These are phyloP conservation scores for Brassica cretica DNA, from an alignment of 345 rosid species.

Conservation along the genomic window DNA sequence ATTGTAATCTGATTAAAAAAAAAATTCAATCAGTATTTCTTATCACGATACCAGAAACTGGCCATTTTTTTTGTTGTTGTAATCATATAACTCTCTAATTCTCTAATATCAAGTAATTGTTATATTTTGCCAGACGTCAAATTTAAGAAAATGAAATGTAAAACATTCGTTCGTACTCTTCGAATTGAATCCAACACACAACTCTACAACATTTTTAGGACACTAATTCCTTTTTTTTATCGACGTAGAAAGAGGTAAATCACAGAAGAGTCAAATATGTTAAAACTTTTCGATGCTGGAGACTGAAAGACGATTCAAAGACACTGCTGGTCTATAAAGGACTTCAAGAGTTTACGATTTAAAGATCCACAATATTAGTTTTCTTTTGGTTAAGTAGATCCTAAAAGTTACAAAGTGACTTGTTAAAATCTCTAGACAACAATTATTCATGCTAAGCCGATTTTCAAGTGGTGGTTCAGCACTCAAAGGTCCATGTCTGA, in stretches of 20 bases:
- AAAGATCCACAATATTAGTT: slow-evolving; percentile 3
- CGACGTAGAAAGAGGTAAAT: not conserved
- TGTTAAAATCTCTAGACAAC: slow-evolving; percentile 26
- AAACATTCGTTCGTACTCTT: not conserved
- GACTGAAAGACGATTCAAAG: not conserved
- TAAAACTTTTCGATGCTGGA: not conserved
- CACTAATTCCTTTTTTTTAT: not conserved
- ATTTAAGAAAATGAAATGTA: not conserved
- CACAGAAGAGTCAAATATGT: not conserved
- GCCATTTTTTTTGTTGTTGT: slow-evolving; percentile 8
- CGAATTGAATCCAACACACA: not conserved
- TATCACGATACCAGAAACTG: not conserved
- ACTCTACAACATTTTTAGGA: not conserved
- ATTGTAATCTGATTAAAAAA: not conserved
- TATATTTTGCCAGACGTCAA: not conserved
- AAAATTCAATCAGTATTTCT: not conserved
- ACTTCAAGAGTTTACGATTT: not conserved
- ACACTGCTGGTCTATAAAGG: not conserved
- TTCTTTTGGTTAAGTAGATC: not conserved
- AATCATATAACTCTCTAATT: slow-evolving; percentile 13
- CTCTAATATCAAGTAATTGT: not conserved
- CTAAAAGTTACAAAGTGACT: slow-evolving; percentile 1
- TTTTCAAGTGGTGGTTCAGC: not conserved
- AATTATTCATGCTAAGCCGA: not conserved
- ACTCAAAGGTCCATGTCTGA: slow-evolving; percentile 43